These are phyloP conservation scores for Tolypocladium ovalisporum DNA, from an alignment of 2,329 filamentous ascomycete species.

Conservation along the genomic window DNA sequence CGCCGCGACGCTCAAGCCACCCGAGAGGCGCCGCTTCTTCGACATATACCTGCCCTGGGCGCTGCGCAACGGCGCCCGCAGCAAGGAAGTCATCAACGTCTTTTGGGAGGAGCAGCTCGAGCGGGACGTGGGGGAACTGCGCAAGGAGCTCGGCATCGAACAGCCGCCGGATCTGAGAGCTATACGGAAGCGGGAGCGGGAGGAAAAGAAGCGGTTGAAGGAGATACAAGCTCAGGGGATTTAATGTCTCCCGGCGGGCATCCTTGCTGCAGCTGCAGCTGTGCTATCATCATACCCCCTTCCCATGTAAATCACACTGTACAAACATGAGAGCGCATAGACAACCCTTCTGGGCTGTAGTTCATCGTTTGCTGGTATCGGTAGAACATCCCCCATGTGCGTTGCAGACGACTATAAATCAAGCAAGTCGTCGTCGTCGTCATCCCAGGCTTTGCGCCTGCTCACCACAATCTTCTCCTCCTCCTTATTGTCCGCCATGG, in stretches of 20 bases:
- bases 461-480: conserved; percentile 81
- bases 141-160: conserved; percentile 70
- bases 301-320: not conserved
- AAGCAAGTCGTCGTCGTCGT: conserved; percentile 70
- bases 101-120: conserved; percentile 96
- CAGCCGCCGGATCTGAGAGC: conserved; percentile 75
- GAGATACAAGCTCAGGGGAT: conserved; percentile 17
- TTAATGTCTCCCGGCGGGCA: not conserved
- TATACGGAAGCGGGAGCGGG: conserved; percentile 60
- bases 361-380: conserved; percentile 1
- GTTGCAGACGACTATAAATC: conserved; percentile 35
- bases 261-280: not conserved
- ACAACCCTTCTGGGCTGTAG: not conserved
- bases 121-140: conserved; percentile 67
- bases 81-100: conserved; percentile 81
- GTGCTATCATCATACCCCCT: conserved; percentile 3
- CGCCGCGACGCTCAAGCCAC: conserved; percentile 73
- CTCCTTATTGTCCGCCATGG: conserved; percentile 68
- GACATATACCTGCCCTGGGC: conserved; percentile 83
- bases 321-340: not conserved
- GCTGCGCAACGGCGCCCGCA: conserved; percentile 64
- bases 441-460: conserved; percentile 73
- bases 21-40: conserved; percentile 67
- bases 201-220: conserved; percentile 56
- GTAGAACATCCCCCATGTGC: not conserved